A percentile compares a stretch with the other conserved stretches of the same genome.
Conservation (phyloP, 176 grass and related monocot genomes). For the Urochloa ruziziensis region DNA sequence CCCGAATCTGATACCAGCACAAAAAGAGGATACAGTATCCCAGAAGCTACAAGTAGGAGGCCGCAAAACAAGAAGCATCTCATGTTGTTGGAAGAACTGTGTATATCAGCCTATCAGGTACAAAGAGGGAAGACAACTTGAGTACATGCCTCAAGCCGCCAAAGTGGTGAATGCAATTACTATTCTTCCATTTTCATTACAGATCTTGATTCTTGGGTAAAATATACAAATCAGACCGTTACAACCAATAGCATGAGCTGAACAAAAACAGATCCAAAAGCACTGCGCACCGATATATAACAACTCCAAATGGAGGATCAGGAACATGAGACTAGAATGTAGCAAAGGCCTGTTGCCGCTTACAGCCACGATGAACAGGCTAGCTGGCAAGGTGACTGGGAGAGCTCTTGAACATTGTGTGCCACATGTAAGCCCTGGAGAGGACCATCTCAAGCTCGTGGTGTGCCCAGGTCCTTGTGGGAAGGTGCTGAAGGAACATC, state of each 20-base stretch:
- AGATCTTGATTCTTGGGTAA: background rate
- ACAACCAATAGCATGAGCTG: background rate
- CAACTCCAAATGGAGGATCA: background rate
- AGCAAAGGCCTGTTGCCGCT: background rate
- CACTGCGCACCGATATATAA: background rate
- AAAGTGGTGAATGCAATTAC: background rate
- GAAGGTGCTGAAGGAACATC: conserved; percentile 96
- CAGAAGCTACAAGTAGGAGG: background rate
- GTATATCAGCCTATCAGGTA: background rate
- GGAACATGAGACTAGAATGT: conserved; percentile 4
- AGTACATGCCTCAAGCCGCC: background rate
- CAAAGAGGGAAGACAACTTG: background rate
- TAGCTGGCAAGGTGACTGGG: conserved; percentile 75
- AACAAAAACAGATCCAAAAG: conserved; percentile 2
- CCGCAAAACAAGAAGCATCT: background rate
- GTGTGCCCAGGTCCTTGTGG: conserved; percentile 88
- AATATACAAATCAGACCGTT: conserved; percentile 22
- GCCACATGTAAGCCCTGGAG: conserved; percentile 95
- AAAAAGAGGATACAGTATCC: background rate
- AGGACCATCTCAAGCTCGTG: conserved; percentile 90
- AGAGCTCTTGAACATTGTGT: conserved; percentile 87
- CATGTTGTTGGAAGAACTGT: background rate
- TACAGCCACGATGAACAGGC: background rate
- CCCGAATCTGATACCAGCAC: conserved; percentile 2
- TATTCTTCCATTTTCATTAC: background rate